These are phyloP conservation scores for Cladosporium sp. DNA, from an alignment of 2,329 filamentous ascomycete genomes.

Conservation along the genomic window DNA sequence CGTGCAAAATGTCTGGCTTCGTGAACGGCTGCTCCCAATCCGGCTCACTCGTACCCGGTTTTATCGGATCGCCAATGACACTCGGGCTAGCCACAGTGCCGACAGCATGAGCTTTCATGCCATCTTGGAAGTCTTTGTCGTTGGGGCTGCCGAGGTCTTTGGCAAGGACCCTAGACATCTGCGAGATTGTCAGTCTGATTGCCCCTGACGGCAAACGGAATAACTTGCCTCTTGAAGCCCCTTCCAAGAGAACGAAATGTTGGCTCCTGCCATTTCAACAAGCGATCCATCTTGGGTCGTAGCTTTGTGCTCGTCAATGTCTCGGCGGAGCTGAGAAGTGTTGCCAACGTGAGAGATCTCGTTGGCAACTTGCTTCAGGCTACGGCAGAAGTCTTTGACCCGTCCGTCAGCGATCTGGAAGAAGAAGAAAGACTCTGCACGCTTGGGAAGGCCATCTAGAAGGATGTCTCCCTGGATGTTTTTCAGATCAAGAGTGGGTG, in stretches of 20 bases:
- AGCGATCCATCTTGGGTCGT: slow-evolving; percentile 7
- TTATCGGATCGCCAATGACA: slow-evolving; percentile 24
- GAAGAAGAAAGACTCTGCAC: slow-evolving; percentile 26
- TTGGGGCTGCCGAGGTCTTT: slow-evolving; percentile 25
- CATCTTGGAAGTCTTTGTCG: slow-evolving; percentile 31
- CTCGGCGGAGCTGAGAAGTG: slow-evolving; percentile 16
- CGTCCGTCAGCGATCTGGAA: slow-evolving; percentile 22
- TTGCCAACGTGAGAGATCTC: slow-evolving; percentile 23
- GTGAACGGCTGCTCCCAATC: slow-evolving; percentile 24
- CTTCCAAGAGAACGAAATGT: slow-evolving; percentile 26
- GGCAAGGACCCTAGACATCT: slow-evolving; percentile 25
- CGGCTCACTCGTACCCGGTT: slow-evolving; percentile 20
- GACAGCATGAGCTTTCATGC: slow-evolving; percentile 31
- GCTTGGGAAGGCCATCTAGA: slow-evolving; percentile 23
- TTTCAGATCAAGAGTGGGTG: slow-evolving; percentile 10
- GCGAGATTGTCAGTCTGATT: background rate
- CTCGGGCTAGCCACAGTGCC: background rate
- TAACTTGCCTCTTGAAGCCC: slow-evolving; percentile 23
- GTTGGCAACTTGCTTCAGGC: slow-evolving; percentile 18
- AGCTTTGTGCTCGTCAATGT: slow-evolving; percentile 20
- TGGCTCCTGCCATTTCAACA: slow-evolving; percentile 21
- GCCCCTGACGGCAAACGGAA: no score
- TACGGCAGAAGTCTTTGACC: slow-evolving; percentile 18
- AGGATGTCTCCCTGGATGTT: slow-evolving; percentile 29
- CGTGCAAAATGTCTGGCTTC: slow-evolving; percentile 34